These are phyloP conservation scores for Geotrichum australiense DNA, from an alignment of 1,139 yeast genomes.

Conservation along the genomic window DNA sequence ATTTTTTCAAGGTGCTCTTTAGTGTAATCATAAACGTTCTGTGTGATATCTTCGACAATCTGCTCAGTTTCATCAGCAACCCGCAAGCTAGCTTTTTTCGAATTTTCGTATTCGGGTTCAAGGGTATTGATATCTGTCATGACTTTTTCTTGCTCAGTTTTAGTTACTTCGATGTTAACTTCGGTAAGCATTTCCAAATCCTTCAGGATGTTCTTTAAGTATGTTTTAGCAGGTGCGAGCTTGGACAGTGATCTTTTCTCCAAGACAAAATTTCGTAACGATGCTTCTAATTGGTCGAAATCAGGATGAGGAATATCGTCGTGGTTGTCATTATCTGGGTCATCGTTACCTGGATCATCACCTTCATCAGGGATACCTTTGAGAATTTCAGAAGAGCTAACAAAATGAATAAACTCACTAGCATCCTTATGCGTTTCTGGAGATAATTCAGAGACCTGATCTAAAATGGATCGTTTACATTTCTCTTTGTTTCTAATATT, in stretches of 20 bases:
- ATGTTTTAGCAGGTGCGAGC: slow-evolving; percentile 86
- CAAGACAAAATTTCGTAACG: slow-evolving; percentile 76
- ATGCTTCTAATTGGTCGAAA: slow-evolving; percentile 77
- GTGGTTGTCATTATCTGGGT: slow-evolving; percentile 32
- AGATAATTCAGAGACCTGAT: slow-evolving; percentile 79
- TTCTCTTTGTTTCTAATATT: slow-evolving; percentile 70
- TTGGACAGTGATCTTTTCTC: slow-evolving; percentile 88
- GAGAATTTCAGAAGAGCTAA: slow-evolving; percentile 52
- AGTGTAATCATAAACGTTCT: slow-evolving; percentile 55
- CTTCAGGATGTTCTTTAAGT: slow-evolving; percentile 55
- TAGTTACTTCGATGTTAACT: slow-evolving; percentile 52
- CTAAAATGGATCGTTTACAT: slow-evolving; percentile 69
- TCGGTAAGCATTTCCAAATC: slow-evolving; percentile 60
- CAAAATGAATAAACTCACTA: slow-evolving; percentile 88
- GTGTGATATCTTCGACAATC: slow-evolving; percentile 55
- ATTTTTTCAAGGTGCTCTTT: slow-evolving; percentile 48
- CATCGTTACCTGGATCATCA: slow-evolving; percentile 35
- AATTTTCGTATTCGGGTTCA: slow-evolving; percentile 57
- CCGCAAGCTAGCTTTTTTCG: slow-evolving; percentile 45
- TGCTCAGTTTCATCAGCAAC: slow-evolving; percentile 56
- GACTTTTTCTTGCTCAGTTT: slow-evolving; percentile 35
- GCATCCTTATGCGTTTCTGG: slow-evolving; percentile 90
- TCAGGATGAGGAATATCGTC: slow-evolving; percentile 43
- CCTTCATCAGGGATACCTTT: slow-evolving; percentile 31
- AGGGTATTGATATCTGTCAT: slow-evolving; percentile 41